Evolutionary conservation across 2,329 filamentous ascomycete genomes (phyloP), one percentile per base, ranked within the genome.

Genomic region (Cytospora piceicola): DNA sequence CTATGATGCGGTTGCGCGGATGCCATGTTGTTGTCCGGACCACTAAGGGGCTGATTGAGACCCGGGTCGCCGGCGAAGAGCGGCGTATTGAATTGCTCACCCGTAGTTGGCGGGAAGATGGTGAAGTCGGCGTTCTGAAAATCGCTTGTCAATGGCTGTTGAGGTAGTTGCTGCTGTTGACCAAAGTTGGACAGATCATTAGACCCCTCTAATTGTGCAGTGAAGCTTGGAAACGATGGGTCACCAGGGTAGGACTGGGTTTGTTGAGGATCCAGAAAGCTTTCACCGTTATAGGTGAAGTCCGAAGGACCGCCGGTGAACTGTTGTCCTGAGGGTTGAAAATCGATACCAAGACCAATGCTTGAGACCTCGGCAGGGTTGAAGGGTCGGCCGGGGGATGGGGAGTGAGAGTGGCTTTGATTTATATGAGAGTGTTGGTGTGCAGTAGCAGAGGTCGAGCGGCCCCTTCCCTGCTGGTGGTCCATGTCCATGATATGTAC

Each of bases 391-490:
- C 76, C 83, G 75, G 84, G 85, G 74, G 87, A 86, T 72, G 87
- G 85, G 72, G 88, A 89, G 22, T 54, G 61, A 49, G 66, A 68
- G 77, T 87, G 87, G 71, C 80, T 84, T 76, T 87, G 86, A 76
- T 84, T 90, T 89, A 90, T 89, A 88, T 87, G 83, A 80, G 81
- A 76, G 29, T 56, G 63, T 75, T 78, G 78, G 71, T 83, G 83
- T 73, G 85, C 82, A 69, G 82, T 82, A 74, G 81, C 81, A 73
- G 88, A 89, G 71, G 83, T 85, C 71, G 88, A 89, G 74, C 87
- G 86, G 75, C 86, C 86, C 75, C 85, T 81, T 72, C 74, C 72
- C 73, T 77, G 74, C 69, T 83, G 82, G 76, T 82, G 80, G 79
- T 86, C 83, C 83, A 86, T 85, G 72, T 68, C 53, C 51, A 70